Evolutionary conservation across 2,329 filamentous ascomycete species (phyloP).

Genomic region (Oidium heveae): DNA sequence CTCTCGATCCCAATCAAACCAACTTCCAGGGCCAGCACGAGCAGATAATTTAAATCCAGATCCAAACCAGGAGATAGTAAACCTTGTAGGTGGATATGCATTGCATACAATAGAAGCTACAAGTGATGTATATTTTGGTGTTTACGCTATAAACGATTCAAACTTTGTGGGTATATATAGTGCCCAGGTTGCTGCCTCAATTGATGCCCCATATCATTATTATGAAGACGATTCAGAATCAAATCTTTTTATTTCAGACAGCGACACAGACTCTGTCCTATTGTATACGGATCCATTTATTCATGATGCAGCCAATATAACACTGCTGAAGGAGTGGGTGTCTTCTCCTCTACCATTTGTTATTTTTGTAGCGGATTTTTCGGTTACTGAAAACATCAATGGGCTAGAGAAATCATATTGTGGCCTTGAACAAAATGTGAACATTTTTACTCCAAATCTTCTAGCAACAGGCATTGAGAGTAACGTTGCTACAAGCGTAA

Average conservation of each 20-base stretch:
- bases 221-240: slow-evolving; percentile 20
- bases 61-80: slow-evolving; percentile 6
- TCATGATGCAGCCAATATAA: slow-evolving; percentile 18
- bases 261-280: slow-evolving; percentile 54
- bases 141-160: slow-evolving; percentile 38
- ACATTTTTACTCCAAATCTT: slow-evolving; percentile 26
- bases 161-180: slow-evolving; percentile 39
- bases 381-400: slow-evolving; percentile 17
- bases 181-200: slow-evolving; percentile 60
- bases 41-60: slow-evolving; percentile 1
- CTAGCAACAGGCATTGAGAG: slow-evolving; percentile 21
- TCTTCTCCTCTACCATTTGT: slow-evolving; percentile 38
- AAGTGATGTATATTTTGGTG: slow-evolving; percentile 47
- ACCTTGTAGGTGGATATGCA: slow-evolving; percentile 10
- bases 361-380: slow-evolving; percentile 47
- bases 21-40: slow-evolving; percentile 33
- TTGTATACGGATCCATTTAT: slow-evolving; percentile 57
- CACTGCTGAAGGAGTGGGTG: slow-evolving; percentile 28
- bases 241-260: slow-evolving; percentile 55
- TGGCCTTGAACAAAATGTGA: slow-evolving; percentile 34
- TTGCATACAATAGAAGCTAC: slow-evolving; percentile 35
- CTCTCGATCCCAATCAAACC: slow-evolving; percentile 37
- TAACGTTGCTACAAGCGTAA: slow-evolving; percentile 35
- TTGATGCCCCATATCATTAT: slow-evolving; percentile 51
- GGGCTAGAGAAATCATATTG: slow-evolving; percentile 66